These are phyloP conservation scores for Debaryomycetaceae sp. DNA, from an alignment of 1,139 yeast species.

Conservation along the genomic window DNA sequence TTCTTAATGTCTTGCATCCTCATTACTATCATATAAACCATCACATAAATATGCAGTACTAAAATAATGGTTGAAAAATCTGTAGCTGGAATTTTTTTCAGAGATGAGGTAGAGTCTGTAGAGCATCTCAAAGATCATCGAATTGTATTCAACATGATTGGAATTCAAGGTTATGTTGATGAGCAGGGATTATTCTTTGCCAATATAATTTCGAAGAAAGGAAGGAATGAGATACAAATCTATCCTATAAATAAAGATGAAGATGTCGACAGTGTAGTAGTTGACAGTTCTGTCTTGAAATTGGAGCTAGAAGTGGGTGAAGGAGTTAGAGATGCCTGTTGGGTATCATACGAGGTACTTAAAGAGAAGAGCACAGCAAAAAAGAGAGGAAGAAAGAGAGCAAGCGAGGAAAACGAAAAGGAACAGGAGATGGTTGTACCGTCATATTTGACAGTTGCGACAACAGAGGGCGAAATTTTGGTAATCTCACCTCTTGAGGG, in stretches of 20 bases:
- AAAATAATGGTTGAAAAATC: constrained; percentile 1
- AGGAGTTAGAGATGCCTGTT: constrained; percentile 20
- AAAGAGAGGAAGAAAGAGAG: constrained; percentile 8
- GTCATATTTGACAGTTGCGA: constrained; percentile 23
- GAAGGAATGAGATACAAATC: constrained; percentile 36
- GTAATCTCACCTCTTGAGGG: constrained; percentile 40
- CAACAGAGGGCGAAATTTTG: constrained; percentile 36
- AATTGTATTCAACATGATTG: constrained; percentile 5
- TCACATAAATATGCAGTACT: neutral
- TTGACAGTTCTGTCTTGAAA: constrained; percentile 9
- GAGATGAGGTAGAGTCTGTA: constrained; percentile 1
- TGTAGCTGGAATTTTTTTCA: constrained; percentile 7
- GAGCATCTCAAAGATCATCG: neutral
- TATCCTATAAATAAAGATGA: constrained; percentile 14
- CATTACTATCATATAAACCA: neutral
- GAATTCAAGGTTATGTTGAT: constrained; percentile 13
- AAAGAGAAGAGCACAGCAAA: neutral
- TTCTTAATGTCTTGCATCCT: neutral
- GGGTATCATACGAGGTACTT: constrained; percentile 13
- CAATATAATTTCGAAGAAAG: constrained; percentile 28
- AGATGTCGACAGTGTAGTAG: constrained; percentile 3
- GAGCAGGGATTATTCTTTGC: constrained; percentile 23
- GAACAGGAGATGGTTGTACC: neutral
- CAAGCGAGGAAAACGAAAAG: constrained; percentile 11
- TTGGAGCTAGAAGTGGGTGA: constrained; percentile 18